phyloP scores from a whole-genome alignment of 306 rosid genomes.

The Alnus rubra region DNA sequence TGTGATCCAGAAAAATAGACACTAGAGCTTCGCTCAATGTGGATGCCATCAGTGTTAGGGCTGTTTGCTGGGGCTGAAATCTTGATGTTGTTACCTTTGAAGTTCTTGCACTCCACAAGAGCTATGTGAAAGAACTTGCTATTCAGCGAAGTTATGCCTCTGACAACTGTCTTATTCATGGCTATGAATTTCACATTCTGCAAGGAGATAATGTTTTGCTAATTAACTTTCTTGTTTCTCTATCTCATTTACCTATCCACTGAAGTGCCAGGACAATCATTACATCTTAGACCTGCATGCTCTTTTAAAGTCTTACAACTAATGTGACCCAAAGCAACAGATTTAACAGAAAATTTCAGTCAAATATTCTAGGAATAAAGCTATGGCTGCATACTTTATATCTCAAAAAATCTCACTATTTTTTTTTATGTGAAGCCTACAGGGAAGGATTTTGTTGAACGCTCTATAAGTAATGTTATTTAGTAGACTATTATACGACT shows the following conservation, averaged over 20 bases:
- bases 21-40: slow-evolving; percentile 42
- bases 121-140: slow-evolving; percentile 59
- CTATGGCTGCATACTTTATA: background rate
- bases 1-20: slow-evolving; percentile 33
- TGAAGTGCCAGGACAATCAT: background rate
- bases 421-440: background rate
- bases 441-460: background rate
- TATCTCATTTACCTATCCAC: background rate
- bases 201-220: slow-evolving; percentile 5
- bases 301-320: background rate
- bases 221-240: background rate
- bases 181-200: slow-evolving; percentile 51
- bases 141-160: slow-evolving; percentile 41
- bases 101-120: slow-evolving; percentile 46
- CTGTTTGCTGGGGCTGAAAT: slow-evolving; percentile 44
- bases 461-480: background rate
- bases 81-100: slow-evolving; percentile 43
- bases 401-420: background rate
- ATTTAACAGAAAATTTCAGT: background rate
- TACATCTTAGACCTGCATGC: background rate
- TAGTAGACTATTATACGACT: too few relatives aligned
- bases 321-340: background rate
- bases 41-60: slow-evolving; percentile 58
- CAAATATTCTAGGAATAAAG: background rate
- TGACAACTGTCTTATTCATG: slow-evolving; percentile 39